A percentile compares a stretch with the other conserved stretches of the same genome.
Conservation (phyloP, 1,284 basidiomycete genomes). For the Amylostereum chailletii region DNA sequence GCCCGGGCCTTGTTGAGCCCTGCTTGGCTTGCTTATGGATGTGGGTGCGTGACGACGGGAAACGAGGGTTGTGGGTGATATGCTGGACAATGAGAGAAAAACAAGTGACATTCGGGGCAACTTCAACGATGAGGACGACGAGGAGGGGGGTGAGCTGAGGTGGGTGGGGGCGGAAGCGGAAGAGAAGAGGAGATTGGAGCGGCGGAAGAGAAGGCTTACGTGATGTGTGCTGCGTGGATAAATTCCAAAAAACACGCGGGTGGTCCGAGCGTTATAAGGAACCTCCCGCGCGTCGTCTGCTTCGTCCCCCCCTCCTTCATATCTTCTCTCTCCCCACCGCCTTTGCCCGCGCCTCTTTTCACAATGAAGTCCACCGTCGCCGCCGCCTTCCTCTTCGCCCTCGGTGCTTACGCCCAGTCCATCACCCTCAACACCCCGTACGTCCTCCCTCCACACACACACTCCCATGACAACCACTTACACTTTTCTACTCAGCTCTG, state of each 20-base stretch:
- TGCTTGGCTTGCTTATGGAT: no score
- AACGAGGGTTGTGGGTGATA: no score
- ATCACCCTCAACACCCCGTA: constrained; percentile 55
- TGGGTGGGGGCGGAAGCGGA: no score
- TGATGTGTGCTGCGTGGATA: background rate
- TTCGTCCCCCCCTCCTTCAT: background rate
- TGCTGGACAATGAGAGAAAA: no score
- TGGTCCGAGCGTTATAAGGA: constrained; percentile 3
- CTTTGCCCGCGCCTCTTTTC: background rate
- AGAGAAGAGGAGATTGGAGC: background rate
- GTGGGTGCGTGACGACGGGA: no score
- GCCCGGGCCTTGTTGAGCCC: no score
- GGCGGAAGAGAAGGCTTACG: background rate
- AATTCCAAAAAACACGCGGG: background rate
- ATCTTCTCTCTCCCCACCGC: background rate
- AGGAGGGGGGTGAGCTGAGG: no score
- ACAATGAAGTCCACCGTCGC: constrained; percentile 40
- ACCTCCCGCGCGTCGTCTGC: constrained; percentile 3
- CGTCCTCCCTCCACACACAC: constrained; percentile 17
- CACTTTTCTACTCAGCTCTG: constrained; percentile 15
- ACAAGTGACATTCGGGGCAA: no score
- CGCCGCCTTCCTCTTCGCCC: constrained; percentile 28
- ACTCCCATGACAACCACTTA: background rate
- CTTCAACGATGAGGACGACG: no score
- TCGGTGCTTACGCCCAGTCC: constrained; percentile 33